A percentile compares a stretch with the other conserved stretches of the same genome.
Evolutionary conservation across 1,284 basidiomycete genomes (phyloP).

Genomic region (Marasmius oreades): DNA sequence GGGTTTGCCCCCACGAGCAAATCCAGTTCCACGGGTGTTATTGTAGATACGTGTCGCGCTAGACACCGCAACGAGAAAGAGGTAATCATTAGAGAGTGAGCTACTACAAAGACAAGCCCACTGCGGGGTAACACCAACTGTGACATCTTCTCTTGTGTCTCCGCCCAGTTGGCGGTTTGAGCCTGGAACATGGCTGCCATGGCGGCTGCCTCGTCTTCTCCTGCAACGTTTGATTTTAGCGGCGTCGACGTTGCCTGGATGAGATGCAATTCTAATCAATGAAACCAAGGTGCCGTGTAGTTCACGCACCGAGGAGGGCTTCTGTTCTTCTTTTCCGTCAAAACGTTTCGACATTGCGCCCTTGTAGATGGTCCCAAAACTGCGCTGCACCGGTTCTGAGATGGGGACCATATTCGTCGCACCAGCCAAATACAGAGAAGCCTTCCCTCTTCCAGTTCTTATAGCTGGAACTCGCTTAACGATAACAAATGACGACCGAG

Average conservation of each 20-base stretch:
- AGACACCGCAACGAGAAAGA: conserved; percentile 20
- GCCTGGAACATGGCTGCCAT: conserved; percentile 96
- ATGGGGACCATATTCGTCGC: conserved; percentile 37
- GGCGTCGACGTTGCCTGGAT: conserved; percentile 28
- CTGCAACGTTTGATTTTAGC: conserved; percentile 42
- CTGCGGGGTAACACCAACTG: conserved; percentile 74
- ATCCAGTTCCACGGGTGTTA: conserved; percentile 58
- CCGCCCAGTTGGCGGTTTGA: conserved; percentile 90
- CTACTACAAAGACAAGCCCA: conserved; percentile 61
- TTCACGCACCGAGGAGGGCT: conserved; percentile 25
- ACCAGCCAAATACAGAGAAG: conserved; percentile 78
- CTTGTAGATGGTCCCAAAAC: conserved; percentile 49
- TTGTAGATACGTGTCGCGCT: conserved; percentile 75
- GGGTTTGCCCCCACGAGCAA: conserved; percentile 61
- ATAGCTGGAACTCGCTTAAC: conserved; percentile 86
- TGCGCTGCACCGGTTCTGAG: conserved; percentile 41
- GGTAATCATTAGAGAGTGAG: conserved; percentile 60
- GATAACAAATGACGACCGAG: conserved; percentile 91
- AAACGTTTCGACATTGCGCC: conserved; percentile 88
- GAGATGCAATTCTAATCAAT: conserved; percentile 18
- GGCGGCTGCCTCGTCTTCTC: conserved; percentile 79
- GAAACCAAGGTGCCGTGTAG: conserved; percentile 15
- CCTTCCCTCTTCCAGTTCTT: conserved; percentile 89
- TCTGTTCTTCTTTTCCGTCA: conserved; percentile 72
- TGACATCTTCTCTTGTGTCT: conserved; percentile 96